Conservation (phyloP, 176 grass and related monocot species). For the Alopecurus myosuroides region DNA sequence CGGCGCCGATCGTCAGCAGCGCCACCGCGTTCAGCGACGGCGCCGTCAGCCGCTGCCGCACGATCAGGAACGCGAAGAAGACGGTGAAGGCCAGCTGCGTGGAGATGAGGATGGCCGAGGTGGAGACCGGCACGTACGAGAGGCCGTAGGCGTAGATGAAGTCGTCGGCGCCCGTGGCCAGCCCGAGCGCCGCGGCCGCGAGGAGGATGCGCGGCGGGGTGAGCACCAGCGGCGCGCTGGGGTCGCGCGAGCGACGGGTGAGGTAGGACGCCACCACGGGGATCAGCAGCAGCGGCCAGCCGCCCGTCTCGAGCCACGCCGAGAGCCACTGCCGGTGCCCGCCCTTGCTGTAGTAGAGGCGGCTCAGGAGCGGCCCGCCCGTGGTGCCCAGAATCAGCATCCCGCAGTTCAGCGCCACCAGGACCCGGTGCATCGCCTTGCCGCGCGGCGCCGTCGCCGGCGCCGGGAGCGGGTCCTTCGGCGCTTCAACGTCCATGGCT, state of each 20-base stretch:
- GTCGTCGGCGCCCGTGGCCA: slow-evolving; percentile 55
- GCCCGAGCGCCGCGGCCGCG: slow-evolving; percentile 28
- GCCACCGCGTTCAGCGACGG: slow-evolving; percentile 55
- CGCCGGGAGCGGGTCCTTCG: neutral
- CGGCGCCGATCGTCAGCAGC: slow-evolving; percentile 50
- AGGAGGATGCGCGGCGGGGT: slow-evolving; percentile 36
- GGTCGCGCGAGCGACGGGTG: slow-evolving; percentile 10
- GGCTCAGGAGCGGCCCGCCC: slow-evolving; percentile 52
- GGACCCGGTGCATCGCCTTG: slow-evolving; percentile 14
- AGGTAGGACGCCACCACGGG: slow-evolving; percentile 31
- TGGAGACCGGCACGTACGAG: slow-evolving; percentile 59
- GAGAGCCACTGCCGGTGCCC: slow-evolving; percentile 59
- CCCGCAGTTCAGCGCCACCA: slow-evolving; percentile 51
- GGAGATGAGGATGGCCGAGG: slow-evolving; percentile 69
- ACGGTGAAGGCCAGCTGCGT: slow-evolving; percentile 77
- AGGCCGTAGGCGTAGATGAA: slow-evolving; percentile 69
- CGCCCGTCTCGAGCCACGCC: slow-evolving; percentile 45
- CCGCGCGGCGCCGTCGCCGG: neutral
- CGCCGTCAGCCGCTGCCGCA: slow-evolving; percentile 59
- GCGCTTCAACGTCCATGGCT: slow-evolving; percentile 42
- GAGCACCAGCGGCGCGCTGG: slow-evolving; percentile 15
- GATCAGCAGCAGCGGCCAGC: slow-evolving; percentile 54
- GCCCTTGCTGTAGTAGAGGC: slow-evolving; percentile 65
- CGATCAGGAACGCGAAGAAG: slow-evolving; percentile 60
- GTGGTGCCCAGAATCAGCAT: slow-evolving; percentile 46